Conservation (phyloP, 306 rosid genomes). For the Lablab purpureus region DNA sequence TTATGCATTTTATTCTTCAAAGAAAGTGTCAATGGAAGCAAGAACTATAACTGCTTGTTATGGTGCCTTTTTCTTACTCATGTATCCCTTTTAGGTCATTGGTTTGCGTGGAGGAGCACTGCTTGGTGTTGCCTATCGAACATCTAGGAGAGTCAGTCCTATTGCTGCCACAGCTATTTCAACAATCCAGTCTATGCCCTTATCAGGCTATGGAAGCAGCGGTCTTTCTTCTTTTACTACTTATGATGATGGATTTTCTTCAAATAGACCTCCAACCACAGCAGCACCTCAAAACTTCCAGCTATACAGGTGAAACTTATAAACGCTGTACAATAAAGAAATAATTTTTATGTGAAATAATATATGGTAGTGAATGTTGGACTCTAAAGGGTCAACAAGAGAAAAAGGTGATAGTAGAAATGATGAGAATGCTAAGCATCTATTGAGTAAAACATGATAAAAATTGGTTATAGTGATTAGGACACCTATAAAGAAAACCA, state of each 20-base stretch:
- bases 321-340: neutral
- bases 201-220: slow-evolving; percentile 89
- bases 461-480: neutral
- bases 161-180: slow-evolving; percentile 97
- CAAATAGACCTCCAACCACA: slow-evolving; percentile 75
- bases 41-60: slow-evolving; percentile 26
- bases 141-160: slow-evolving; percentile 93
- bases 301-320: slow-evolving; percentile 74
- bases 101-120: slow-evolving; percentile 99
- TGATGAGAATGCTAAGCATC: neutral
- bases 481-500: neutral
- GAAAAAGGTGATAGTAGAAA: neutral
- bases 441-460: neutral
- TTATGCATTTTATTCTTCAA: slow-evolving; percentile 42
- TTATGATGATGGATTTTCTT: slow-evolving; percentile 84
- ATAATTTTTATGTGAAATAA: neutral
- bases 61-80: slow-evolving; percentile 40
- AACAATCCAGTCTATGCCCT: slow-evolving; percentile 96
- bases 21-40: slow-evolving; percentile 7
- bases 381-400: neutral
- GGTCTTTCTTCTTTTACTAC: slow-evolving; percentile 94
- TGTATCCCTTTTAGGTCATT: slow-evolving; percentile 69
- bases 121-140: slow-evolving; percentile 96
- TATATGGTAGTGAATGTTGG: neutral
- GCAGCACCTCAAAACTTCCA: slow-evolving; percentile 92